phyloP scores from a whole-genome alignment of 2,329 filamentous ascomycete species.

The Ophiocordyceps sinensis region DNA sequence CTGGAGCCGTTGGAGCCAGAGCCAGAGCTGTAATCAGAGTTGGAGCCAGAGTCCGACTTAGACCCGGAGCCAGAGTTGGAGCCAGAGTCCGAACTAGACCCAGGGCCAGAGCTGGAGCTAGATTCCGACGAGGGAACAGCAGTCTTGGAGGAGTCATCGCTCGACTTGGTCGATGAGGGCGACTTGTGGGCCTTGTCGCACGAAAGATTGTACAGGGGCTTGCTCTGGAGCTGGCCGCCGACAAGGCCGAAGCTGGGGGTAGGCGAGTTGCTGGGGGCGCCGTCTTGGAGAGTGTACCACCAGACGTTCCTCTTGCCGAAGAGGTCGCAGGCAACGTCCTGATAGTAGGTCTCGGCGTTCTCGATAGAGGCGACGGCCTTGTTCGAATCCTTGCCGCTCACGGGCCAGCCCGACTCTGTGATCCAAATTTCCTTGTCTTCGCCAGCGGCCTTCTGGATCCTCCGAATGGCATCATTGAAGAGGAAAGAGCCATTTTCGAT shows the following conservation, averaged over 20 bases:
- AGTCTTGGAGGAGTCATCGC: background rate
- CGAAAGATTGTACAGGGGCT: constrained; percentile 48
- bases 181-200: constrained; percentile 25
- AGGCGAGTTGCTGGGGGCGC: constrained; percentile 37
- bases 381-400: constrained; percentile 49
- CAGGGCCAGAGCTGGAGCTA: constrained; percentile 8
- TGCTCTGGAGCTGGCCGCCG: constrained; percentile 34
- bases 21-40: constrained; percentile 11
- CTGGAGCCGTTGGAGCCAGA: too few species aligned
- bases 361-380: constrained; percentile 45
- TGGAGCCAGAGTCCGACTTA: too few species aligned
- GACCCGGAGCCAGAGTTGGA: constrained; percentile 1
- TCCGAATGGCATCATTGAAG: constrained; percentile 52
- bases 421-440: constrained; percentile 63
- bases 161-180: constrained; percentile 2
- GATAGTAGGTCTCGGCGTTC: constrained; percentile 72
- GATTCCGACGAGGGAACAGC: constrained; percentile 2
- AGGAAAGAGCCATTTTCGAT: constrained; percentile 49
- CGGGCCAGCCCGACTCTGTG: constrained; percentile 80
- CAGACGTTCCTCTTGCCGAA: constrained; percentile 53
- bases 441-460: constrained; percentile 41
- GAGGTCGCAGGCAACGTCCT: constrained; percentile 58
- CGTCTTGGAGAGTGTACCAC: constrained; percentile 68
- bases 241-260: constrained; percentile 60
- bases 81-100: background rate